Evolutionary conservation across 192 early-diverging fungal genomes (phyloP).

Genomic region (Coemansia sp.): DNA sequence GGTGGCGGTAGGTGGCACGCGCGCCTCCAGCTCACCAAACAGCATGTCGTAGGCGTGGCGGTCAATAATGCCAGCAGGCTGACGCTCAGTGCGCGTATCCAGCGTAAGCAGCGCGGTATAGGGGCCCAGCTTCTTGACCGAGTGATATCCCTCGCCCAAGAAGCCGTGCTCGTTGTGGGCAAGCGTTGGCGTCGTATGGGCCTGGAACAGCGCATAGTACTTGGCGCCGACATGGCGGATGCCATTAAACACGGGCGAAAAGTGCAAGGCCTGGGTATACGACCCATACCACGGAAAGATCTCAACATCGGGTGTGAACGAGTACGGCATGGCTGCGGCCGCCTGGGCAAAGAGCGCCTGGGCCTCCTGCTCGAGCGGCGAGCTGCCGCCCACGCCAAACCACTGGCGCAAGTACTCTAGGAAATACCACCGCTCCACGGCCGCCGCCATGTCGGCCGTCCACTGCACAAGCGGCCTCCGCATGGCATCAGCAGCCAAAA

Average conservation of each 20-base stretch:
- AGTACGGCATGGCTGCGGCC: slow-evolving; percentile 68
- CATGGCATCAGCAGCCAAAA: slow-evolving; percentile 40
- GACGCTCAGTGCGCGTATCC: slow-evolving; percentile 75
- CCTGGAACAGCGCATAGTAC: slow-evolving; percentile 86
- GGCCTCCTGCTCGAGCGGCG: slow-evolving; percentile 28
- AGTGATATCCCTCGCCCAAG: slow-evolving; percentile 58
- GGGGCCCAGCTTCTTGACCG: slow-evolving; percentile 66
- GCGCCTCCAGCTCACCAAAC: slow-evolving; percentile 56
- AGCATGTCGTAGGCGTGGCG: slow-evolving; percentile 62
- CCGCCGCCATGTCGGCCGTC: slow-evolving; percentile 58
- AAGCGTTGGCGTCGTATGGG: slow-evolving; percentile 63
- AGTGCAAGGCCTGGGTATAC: slow-evolving; percentile 65
- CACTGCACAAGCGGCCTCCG: slow-evolving; percentile 54
- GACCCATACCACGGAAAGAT: slow-evolving; percentile 77
- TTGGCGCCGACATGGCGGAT: slow-evolving; percentile 65
- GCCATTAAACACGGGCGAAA: slow-evolving; percentile 65
- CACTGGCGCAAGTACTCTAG: slow-evolving; percentile 59
- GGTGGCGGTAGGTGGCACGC: slow-evolving; percentile 57
- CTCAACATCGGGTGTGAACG: slow-evolving; percentile 80
- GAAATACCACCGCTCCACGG: slow-evolving; percentile 67
- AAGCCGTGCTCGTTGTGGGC: slow-evolving; percentile 60
- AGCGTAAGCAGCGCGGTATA: slow-evolving; percentile 65
- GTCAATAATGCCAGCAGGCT: slow-evolving; percentile 62
- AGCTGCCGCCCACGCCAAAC: slow-evolving; percentile 41
- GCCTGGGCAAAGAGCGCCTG: slow-evolving; percentile 62